Conservation (phyloP, 345 rosid genomes). For the Psidium friedrichsthalianum region DNA sequence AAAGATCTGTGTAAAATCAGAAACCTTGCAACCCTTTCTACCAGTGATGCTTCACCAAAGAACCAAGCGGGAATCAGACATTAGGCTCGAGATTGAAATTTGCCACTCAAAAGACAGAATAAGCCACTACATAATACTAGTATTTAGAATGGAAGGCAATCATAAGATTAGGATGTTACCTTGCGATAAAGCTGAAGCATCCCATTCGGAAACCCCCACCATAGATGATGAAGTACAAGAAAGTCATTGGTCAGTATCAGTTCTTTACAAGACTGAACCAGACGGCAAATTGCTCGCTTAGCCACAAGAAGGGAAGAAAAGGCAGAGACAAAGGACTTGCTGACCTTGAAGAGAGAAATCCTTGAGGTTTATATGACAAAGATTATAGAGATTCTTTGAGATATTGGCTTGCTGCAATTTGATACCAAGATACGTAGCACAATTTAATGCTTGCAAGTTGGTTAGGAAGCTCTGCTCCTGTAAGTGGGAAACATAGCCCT, state of each 20-base stretch:
- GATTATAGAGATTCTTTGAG: constrained; percentile 31
- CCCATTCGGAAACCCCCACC: constrained; percentile 21
- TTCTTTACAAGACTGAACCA: constrained; percentile 1
- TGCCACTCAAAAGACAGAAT: neutral
- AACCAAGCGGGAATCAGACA: neutral
- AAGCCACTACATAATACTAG: neutral
- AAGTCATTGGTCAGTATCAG: neutral
- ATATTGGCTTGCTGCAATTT: constrained; percentile 35
- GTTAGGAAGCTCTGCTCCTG: constrained; percentile 52
- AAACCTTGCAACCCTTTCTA: neutral
- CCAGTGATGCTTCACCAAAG: neutral
- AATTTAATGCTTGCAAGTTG: constrained; percentile 51
- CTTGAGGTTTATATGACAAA: constrained; percentile 48
- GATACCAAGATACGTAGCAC: constrained; percentile 41
- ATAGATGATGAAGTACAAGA: constrained; percentile 2
- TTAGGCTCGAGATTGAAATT: neutral
- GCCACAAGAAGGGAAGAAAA: neutral
- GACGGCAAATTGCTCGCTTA: neutral
- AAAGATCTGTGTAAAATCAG: neutral
- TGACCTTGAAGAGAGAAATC: constrained; percentile 61
- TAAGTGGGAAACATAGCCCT: constrained; percentile 36
- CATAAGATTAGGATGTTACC: constrained; percentile 3
- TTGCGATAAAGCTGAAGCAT: constrained; percentile 22
- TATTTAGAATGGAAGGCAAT: neutral
- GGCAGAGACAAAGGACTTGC: neutral